Base-by-base conservation (phyloP, 371 early-diverging fungal species). In the Rhizopus sp. region DNA sequence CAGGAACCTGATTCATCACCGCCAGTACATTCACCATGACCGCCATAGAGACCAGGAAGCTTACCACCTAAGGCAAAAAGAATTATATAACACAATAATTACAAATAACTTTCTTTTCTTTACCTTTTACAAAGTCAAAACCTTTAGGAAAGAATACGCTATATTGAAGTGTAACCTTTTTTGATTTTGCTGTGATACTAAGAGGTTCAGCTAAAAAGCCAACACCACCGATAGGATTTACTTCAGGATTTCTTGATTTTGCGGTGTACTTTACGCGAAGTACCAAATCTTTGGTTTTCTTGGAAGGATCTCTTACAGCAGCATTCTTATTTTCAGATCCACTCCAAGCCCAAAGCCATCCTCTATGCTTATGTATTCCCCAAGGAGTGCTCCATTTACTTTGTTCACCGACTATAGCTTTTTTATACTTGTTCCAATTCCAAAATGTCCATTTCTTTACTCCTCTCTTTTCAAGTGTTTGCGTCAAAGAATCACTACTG, bases 31-130 rank as follows among this genome's bases (percentile, higher is more conserved):
- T 70, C 72, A 1, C 69, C 69, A 48, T 75, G 64, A 7, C 76
- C 76, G 15, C 76, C 76, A 64, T 69, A 80, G 7, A 81, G 52
- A 7, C 85, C 85, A 29, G 85, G 85, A 7, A 84, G 66, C 57
- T 82, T 71, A 15, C 75, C 71, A 35, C 72, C 65, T 64, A 42
- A 8, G 15, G 8, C 2, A 29, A 55, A 40, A 23, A 30, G 17
- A 17, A 4, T 33, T 52, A 50, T 38, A 3, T 12, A 15, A 23
- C 7, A 34, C 29, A 51, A 30, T 16, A 17, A 38, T 30, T 34
- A 32, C 47, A 32, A 13, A 23, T 41, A 16, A 35, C 10, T 51
- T 32, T 13, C 29, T 30, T 29, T 29, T 12, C 4, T 44, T 44
- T 65, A 62, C 84, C 83, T 56, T 77, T 72, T 3, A 80, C 77